A percentile compares a stretch with the other conserved stretches of the same genome.
phyloP scores from a whole-genome alignment of 768 basidiomycete species.

The Amanita rubescens region DNA sequence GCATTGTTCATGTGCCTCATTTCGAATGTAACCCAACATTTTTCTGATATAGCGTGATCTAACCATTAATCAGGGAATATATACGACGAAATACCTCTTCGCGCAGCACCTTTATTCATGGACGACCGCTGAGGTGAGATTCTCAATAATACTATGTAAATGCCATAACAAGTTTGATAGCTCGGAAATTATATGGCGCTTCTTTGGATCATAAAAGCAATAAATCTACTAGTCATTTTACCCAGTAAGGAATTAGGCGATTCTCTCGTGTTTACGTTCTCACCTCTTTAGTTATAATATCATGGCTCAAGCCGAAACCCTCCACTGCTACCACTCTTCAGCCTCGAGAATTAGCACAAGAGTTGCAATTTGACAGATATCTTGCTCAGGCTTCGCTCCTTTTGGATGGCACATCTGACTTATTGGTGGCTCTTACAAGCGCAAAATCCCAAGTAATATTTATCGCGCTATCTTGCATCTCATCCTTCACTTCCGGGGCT shows the following conservation, averaged over 20 bases:
- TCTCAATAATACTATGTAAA: not conserved
- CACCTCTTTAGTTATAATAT: conserved; percentile 43
- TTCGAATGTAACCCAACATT: conserved; percentile 39
- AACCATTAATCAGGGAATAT: conserved; percentile 43
- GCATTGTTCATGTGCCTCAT: conserved; percentile 59
- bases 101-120: conserved; percentile 66
- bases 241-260: conserved; percentile 45
- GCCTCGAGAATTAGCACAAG: conserved; percentile 43
- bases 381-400: conserved; percentile 57
- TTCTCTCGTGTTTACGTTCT: not conserved
- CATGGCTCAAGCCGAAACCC: conserved; percentile 50
- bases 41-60: not conserved
- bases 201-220: conserved; percentile 55
- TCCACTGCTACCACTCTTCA: conserved; percentile 12
- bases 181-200: conserved; percentile 72
- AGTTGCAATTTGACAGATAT: conserved; percentile 62
- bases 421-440: conserved; percentile 47
- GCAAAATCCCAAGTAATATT: conserved; percentile 47
- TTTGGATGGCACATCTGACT: conserved; percentile 61
- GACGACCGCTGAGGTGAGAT: conserved; percentile 47
- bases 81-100: conserved; percentile 72
- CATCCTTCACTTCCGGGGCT: conserved; percentile 61
- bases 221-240: conserved; percentile 59
- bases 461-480: conserved; percentile 51
- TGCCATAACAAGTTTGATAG: conserved; percentile 19